Evolutionary conservation across 495 filamentous ascomycete genomes (phyloP), one percentile per base, ranked within the genome.

Genomic region (Penicillium salamii): DNA sequence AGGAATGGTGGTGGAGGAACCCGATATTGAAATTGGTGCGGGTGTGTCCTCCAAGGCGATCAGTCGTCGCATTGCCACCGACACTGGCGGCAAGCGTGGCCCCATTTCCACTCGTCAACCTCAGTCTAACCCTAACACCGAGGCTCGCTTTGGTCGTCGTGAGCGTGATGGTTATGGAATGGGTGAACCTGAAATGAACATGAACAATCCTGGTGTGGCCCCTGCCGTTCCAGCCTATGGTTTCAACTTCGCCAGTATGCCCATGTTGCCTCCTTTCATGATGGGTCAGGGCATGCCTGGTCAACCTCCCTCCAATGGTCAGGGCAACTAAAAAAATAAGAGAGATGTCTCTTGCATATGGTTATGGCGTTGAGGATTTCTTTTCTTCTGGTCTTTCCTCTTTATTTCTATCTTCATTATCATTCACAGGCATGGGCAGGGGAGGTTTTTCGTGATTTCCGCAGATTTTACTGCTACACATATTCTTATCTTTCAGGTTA

Each of bases 1-100:
- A 19, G 92, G 92, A 15, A 83, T 97, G 68, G 85, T 91, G 12
- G 88, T 97, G 17, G 93, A 98, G 61, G 93, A 98, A 68, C 93
- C 93, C 7, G 93, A 98, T 63, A 98, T 98, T 56, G 93, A 98
- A 66, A 98, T 98, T 50, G 93, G 93, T 35, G 90, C 91, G 34
- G 93, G 93, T 42, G 95, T 97, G 11, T 96, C 91, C 4, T 96
- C 91, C 3, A 98, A 98, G 74, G 90, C 90, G 9, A 93, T 95
- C 55, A 90, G 86, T 61, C 77, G 88, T 48, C 87, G 90, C 15
- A 88, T 91, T 77, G 79, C 83, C 52, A 90, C 85, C 9, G 87
- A 90, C 59, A 84, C 84, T 52, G 83, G 83, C 23, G 87, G 87
- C 33, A 81, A 80, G 54, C 83, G 85, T 51, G 88, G 87, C 1